Conservation (phyloP, 306 rosid species). For the cucumber (Cucumis sativus) region DNA sequence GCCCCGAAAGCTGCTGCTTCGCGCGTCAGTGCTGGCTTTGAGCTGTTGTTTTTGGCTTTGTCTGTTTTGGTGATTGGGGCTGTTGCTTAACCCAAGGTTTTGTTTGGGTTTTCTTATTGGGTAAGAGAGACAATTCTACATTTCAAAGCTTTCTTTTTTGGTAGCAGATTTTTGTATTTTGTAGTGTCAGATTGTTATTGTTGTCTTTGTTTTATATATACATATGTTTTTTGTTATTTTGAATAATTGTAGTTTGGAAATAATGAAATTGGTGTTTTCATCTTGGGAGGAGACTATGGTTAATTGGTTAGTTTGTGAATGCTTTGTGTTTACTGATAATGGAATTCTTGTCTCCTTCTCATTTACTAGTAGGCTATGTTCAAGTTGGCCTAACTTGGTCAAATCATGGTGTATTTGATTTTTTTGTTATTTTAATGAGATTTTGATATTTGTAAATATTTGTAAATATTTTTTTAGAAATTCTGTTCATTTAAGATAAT, state of each 20-base stretch:
- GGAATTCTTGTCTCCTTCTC: too few relatives aligned
- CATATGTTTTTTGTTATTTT: background rate
- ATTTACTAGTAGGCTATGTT: too few relatives aligned
- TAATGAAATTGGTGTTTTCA: background rate
- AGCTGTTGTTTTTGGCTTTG: background rate
- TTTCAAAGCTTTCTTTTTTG: background rate
- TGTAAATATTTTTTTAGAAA: too few relatives aligned
- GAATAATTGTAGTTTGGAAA: background rate
- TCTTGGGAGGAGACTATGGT: background rate
- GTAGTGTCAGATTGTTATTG: background rate
- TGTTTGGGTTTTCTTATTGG: background rate
- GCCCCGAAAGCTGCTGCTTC: background rate
- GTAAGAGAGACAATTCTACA: background rate
- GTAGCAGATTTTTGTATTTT: background rate
- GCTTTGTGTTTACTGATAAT: too few relatives aligned
- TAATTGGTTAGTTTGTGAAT: too few relatives aligned
- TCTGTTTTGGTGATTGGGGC: background rate
- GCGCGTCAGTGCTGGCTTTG: background rate
- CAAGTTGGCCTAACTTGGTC: too few relatives aligned
- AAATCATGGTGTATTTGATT: too few relatives aligned
- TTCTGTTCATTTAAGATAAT: too few relatives aligned
- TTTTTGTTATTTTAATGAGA: too few relatives aligned
- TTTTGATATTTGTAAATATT: too few relatives aligned
- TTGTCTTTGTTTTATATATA: background rate
- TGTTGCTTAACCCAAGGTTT: background rate